Conservation (phyloP, 805 yeast species). For the Suhomyces emberorum region DNA sequence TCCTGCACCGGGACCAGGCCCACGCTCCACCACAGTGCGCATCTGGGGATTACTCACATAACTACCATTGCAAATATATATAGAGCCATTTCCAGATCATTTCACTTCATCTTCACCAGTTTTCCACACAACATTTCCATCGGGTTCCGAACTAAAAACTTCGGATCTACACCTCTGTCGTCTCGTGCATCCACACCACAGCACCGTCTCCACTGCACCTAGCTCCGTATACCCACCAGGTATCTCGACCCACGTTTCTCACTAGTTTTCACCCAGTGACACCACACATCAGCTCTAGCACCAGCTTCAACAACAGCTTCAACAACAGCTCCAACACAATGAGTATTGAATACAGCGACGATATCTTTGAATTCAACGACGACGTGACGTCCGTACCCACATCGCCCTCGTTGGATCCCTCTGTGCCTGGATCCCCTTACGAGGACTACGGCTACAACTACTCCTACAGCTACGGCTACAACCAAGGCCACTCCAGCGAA, state of each 20-base stretch:
- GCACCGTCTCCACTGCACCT: no score
- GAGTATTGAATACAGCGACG: constrained; percentile 10
- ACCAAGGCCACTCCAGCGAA: constrained; percentile 1
- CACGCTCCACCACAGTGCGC: constrained; percentile 4
- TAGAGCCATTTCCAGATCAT: not conserved
- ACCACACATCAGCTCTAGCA: no score
- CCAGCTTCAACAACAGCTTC: not conserved
- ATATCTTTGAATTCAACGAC: constrained; percentile 15
- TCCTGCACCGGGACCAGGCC: not conserved
- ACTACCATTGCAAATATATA: constrained; percentile 5
- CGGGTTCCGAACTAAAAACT: no score
- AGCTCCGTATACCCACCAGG: no score
- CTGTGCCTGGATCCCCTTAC: constrained; percentile 6
- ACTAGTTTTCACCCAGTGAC: no score
- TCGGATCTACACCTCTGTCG: no score
- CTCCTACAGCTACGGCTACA: constrained; percentile 3
- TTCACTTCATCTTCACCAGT: not conserved
- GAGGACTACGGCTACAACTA: constrained; percentile 9
- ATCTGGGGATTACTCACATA: constrained; percentile 6
- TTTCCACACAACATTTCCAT: no score
- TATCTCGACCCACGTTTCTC: no score
- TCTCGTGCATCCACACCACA: no score
- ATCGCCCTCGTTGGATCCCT: constrained; percentile 4
- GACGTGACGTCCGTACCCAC: constrained; percentile 5
- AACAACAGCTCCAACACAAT: not conserved